phyloP scores from a whole-genome alignment of 140 eudicot species.

The Eryngium alpinum region DNA sequence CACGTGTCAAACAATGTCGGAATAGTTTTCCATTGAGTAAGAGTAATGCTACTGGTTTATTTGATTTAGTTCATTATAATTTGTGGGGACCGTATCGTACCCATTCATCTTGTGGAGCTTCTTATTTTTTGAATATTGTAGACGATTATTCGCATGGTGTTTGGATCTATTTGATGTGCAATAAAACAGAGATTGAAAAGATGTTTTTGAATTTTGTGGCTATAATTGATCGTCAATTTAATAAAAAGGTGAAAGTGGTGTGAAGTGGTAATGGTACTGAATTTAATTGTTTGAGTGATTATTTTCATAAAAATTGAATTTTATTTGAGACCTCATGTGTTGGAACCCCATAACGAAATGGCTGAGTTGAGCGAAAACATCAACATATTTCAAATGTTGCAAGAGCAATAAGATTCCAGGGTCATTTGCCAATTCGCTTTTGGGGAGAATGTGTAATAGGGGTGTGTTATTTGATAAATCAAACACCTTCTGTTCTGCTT shows the following conservation, averaged over 20 bases:
- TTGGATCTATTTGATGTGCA: not conserved
- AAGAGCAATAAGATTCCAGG: not conserved
- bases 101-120: not conserved
- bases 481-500: not conserved
- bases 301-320: not conserved
- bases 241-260: not conserved
- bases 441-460: too few relatives aligned
- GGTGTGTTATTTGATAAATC: not conserved
- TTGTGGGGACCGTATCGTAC: not conserved
- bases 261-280: not conserved
- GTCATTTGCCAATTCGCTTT: too few relatives aligned
- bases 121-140: not conserved
- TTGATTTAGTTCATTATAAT: conserved; percentile 18
- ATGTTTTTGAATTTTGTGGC: not conserved
- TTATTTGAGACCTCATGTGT: not conserved
- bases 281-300: not conserved
- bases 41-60: not conserved
- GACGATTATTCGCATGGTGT: not conserved
- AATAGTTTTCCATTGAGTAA: not conserved
- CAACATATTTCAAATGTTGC: too few relatives aligned
- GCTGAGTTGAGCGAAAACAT: not conserved
- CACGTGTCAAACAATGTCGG: not conserved
- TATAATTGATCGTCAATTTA: not conserved
- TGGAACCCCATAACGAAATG: not conserved
- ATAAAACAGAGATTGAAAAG: too few relatives aligned